Evolutionary conservation across 2,329 filamentous ascomycete genomes (phyloP).

Genomic region (Fusarium chlamydosporum): DNA sequence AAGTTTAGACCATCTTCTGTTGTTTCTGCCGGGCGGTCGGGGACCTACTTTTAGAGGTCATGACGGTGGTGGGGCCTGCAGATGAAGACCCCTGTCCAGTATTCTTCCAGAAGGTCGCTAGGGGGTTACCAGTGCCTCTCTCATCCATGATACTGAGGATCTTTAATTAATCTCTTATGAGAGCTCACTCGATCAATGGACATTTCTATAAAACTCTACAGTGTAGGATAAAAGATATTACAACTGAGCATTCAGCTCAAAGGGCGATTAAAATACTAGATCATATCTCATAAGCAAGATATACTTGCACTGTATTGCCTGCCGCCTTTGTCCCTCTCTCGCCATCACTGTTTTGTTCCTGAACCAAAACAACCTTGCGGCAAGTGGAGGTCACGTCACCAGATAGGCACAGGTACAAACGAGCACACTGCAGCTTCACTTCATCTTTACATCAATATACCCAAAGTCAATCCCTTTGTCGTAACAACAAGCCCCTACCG

Average conservation of each 20-base stretch:
- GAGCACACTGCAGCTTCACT: conserved; percentile 5
- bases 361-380: not conserved
- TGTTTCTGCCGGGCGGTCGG: conserved; percentile 57
- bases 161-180: not conserved
- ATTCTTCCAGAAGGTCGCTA: conserved; percentile 35
- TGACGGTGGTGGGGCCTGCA: conserved; percentile 23
- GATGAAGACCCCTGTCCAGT: conserved; percentile 25
- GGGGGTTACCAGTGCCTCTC: not conserved
- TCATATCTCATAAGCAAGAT: not conserved
- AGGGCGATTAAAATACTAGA: not conserved
- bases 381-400: conserved; percentile 36
- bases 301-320: not conserved
- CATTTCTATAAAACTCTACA: not conserved
- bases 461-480: not conserved
- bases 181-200: not conserved
- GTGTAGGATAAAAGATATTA: not conserved
- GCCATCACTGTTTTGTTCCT: not conserved
- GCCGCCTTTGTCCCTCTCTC: not conserved
- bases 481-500: too few species aligned
- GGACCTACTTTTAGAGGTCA: conserved; percentile 21
- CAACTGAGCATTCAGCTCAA: too few species aligned
- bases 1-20: conserved; percentile 39
- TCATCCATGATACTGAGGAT: not conserved
- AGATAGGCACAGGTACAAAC: not conserved
- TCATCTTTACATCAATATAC: conserved; percentile 14